phyloP scores from a whole-genome alignment of 345 rosid species.

The Moringa oleifera region DNA sequence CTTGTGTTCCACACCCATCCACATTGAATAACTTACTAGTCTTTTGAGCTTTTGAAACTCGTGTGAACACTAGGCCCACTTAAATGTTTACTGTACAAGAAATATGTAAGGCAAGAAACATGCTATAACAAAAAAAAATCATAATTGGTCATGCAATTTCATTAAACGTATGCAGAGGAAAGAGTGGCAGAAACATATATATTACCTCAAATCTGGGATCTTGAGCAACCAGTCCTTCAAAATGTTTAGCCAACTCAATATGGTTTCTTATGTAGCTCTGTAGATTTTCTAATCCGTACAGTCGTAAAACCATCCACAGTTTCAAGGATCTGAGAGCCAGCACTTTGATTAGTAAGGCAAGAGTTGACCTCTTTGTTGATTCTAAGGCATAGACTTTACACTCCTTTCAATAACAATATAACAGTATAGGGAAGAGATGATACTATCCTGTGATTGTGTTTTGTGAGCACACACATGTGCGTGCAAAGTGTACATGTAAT shows the following conservation, averaged over 20 bases:
- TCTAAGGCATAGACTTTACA: neutral
- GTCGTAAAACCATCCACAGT: constrained; percentile 83
- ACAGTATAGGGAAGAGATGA: neutral
- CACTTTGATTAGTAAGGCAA: constrained; percentile 7
- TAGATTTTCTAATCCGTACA: constrained; percentile 71
- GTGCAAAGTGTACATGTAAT: neutral
- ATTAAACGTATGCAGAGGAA: neutral
- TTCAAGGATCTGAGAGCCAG: constrained; percentile 60
- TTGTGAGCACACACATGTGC: neutral
- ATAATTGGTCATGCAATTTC: no score
- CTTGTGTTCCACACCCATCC: no score
- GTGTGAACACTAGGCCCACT: neutral
- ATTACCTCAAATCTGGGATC: constrained; percentile 79
- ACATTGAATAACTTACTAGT: neutral
- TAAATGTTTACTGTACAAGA: no score
- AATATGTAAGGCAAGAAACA: no score
- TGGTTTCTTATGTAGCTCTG: constrained; percentile 74
- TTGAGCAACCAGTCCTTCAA: constrained; percentile 54
- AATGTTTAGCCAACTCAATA: constrained; percentile 56
- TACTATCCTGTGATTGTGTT: neutral
- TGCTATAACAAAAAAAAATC: neutral
- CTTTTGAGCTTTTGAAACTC: neutral
- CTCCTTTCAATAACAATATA: neutral
- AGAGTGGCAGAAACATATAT: neutral
- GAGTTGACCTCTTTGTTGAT: neutral